Evolutionary conservation across 768 basidiomycete genomes (phyloP), one percentile per base, ranked within the genome.

Genomic region (Multifurca ochricompacta): DNA sequence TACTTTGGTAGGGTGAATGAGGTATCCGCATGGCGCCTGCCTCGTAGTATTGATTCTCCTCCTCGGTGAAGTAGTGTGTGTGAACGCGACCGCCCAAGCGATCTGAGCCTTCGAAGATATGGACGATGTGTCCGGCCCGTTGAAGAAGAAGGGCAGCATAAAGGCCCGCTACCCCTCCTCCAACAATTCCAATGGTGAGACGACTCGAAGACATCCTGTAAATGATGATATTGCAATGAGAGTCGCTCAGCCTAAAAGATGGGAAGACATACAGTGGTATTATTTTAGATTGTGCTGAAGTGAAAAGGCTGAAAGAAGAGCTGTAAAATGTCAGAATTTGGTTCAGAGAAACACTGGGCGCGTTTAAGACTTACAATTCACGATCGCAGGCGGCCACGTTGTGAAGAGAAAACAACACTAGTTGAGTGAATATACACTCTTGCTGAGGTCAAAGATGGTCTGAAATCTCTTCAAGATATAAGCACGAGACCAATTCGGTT

Each of bases 11-110:
- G 18, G 47, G 18, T n/a, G 59, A 60, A 40, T 56, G 52, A 7
- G 60, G 60, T 43, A 61, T 61, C 30, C 60, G 60, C 60, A 61
- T 61, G n/a, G 60, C 60, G 46, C 60, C 60, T 11, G 60, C 60
- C 37, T 61, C 60, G 41, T 44, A 61, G 28, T 59, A 61, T 47
- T 61, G 60, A 25, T 61, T 55, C 16, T 52, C 18, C 11, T 61
- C 58, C 19, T 61, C 45, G 4, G 34, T 51, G 52, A 61, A 61
- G 45, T 57, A 59, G 36, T 59, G 58, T 0, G 60, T 61, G 30
- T 52, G 50, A 27, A 61, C 28, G 6, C 60, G 60, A 3, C 60
- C 60, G 13, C 60, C 60, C 10, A 61, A 13, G 47, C 60, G 60
- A 32, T 52, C 51, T 8, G 48, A 10, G n/a, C 32, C 46, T n/a